Evolutionary conservation across 139 green algal species (phyloP), one percentile per base, ranked within the genome.

Genomic region (Chlorella ohadii): DNA sequence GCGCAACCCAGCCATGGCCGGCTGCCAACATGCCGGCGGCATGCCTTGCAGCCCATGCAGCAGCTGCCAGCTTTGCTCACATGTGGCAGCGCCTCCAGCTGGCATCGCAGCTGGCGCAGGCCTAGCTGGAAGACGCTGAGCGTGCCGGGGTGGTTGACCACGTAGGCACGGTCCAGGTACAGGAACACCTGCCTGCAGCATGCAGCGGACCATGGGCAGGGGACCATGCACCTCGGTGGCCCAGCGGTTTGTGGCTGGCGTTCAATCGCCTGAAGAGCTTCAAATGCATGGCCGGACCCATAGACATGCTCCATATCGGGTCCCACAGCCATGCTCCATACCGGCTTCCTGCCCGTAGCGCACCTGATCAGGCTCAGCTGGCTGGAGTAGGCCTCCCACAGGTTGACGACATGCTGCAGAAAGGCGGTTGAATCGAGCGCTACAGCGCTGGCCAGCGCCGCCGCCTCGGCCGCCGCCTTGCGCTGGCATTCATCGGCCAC

Each of bases 81-180:
- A 22, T 82, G 76, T 16, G 76, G 76, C 34, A 82, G 76, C 38
- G 76, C 76, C 59, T 82, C 76, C 36, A 82, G 34, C 36, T 82
- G 57, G 27, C 59, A 39, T 9, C 76, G 57, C 27, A 82, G 76
- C 57, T 96, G 87, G 36, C 88, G 72, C 64, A 99, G 91, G 0
- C 96, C 97, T 91, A 98, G 96, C 73, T 99, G 97, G 87, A 98
- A 99, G 22, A 99, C 89, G 36, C 94, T 97, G 64, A 89, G 88
- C 28, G 72, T 75, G 47, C 65, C 87, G 59, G 74, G 71, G 19
- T 83, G 85, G 78, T 89, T 79, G 55, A 99, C 88, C 44, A 98
- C 96, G 71, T 98, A 95, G 4, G 95, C 97, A 76, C 97, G 92
- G 90, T 99, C 97, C 68, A 99, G 90, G 89, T 98, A 98, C 34